phyloP scores from a whole-genome alignment of 805 yeast genomes.

The Saturnispora sekii region DNA sequence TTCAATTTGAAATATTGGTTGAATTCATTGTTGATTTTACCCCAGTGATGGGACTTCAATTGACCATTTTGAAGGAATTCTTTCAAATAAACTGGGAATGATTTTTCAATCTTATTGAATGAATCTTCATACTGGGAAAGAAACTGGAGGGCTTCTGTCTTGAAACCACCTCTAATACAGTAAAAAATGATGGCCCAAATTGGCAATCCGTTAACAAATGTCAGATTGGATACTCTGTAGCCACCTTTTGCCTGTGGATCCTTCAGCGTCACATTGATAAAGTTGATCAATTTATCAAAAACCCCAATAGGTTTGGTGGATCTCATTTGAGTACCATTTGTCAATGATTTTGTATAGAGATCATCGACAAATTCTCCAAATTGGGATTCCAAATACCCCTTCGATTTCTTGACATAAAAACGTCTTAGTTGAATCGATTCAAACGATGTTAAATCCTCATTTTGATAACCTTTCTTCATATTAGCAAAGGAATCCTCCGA shows the following conservation, averaged over 20 bases:
- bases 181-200: slow-evolving; percentile 92
- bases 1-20: slow-evolving; percentile 63
- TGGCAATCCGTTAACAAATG: slow-evolving; percentile 73
- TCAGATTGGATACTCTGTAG: slow-evolving; percentile 45
- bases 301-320: not conserved
- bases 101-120: slow-evolving; percentile 76
- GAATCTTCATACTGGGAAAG: slow-evolving; percentile 54
- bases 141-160: slow-evolving; percentile 66
- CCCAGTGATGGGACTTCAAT: slow-evolving; percentile 57
- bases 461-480: slow-evolving; percentile 16
- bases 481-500: slow-evolving; percentile 28
- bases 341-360: slow-evolving; percentile 29
- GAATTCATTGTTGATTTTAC: slow-evolving; percentile 69
- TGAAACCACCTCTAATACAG: slow-evolving; percentile 73
- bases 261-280: slow-evolving; percentile 38
- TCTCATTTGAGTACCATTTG: slow-evolving; percentile 3
- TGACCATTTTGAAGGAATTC: slow-evolving; percentile 52
- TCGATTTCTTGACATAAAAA: slow-evolving; percentile 45
- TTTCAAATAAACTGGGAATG: slow-evolving; percentile 71
- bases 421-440: slow-evolving; percentile 31
- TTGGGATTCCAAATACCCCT: slow-evolving; percentile 59
- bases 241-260: slow-evolving; percentile 18
- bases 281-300: slow-evolving; percentile 26
- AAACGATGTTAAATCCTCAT: slow-evolving; percentile 21
- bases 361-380: slow-evolving; percentile 67